Evolutionary conservation across 192 early-diverging fungal species (phyloP).

Genomic region (Mortierella alpina): DNA sequence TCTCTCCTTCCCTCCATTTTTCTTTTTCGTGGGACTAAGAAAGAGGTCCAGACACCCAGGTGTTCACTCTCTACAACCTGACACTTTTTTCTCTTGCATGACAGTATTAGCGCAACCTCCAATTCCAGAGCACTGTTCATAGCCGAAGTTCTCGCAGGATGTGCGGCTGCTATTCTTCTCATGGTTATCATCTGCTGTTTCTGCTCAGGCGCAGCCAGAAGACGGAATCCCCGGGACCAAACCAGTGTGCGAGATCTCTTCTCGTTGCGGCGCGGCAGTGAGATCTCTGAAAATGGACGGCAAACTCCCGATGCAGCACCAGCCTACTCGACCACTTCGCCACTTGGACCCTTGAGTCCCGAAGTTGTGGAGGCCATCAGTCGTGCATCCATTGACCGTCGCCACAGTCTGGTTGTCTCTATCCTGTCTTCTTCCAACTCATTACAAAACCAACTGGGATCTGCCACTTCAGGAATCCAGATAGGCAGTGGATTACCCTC

Average conservation of each 20-base stretch:
- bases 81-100: background rate
- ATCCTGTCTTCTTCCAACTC: constrained; percentile 29
- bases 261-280: background rate
- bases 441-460: background rate
- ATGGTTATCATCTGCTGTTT: constrained; percentile 34
- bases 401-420: constrained; percentile 35
- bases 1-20: background rate
- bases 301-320: constrained; percentile 39
- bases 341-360: constrained; percentile 41
- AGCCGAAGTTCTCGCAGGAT: constrained; percentile 39
- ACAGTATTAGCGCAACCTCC: background rate
- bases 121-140: constrained; percentile 18
- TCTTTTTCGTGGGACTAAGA: background rate
- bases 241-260: background rate
- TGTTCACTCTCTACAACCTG: background rate
- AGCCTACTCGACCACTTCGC: constrained; percentile 30
- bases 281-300: constrained; percentile 11
- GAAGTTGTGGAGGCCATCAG: constrained; percentile 45
- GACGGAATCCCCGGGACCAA: background rate
- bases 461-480: background rate
- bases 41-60: no score
- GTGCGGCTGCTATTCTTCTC: constrained; percentile 17
- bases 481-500: constrained; percentile 1
- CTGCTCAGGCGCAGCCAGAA: constrained; percentile 26
- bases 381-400: constrained; percentile 17